Base-by-base conservation (phyloP, 2,329 filamentous ascomycete species). In the Pseudogymnoascus sp. region DNA sequence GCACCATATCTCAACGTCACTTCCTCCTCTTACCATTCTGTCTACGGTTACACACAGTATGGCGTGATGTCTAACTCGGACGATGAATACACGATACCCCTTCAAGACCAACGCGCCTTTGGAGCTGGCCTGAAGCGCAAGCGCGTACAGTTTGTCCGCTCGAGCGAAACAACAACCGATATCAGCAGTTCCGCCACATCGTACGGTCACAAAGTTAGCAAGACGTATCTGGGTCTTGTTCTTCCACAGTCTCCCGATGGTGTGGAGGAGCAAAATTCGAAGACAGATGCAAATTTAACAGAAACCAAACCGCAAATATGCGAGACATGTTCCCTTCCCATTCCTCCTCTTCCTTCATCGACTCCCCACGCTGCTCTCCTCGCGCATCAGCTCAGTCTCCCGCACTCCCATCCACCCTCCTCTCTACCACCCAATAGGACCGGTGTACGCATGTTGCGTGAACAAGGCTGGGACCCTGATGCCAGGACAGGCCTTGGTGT, bases 401-500 rank as follows among this genome's bases (percentile, higher is more conserved):
- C 79, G 3, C 88, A 91, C 71, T 87, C 87, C 0, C 85, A 89
- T 64, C 87, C 88, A 6, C 89, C 89, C 0, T 91, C 88, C 0
- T 81, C 87, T 13, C 77, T 92, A 19, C 87, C 91, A 73, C 82
- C 89, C 35, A 82, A 80, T 4, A 82, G 88, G 53, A 89, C 90
- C 79, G 89, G 89, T 0, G 77, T 92, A 6, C 78, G 82, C 4
- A 83, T 88, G 28, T 80, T 93, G 33, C 78, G 84, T 62, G 79
- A 83, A 0, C 82, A 88, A 64, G 89, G 89, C 28, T 93, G 88
- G 85, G 87, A 93, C 69, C 87, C 89, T 0, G 89, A 93, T 74
- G 79, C 84, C 28, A 79, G 91, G 2, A 75, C 78, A 15, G 93
- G 93, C 0, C 79, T 97, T 0, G 93, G 93, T 0, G 82, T 82